These are phyloP conservation scores for Boletus reticuloceps DNA, from an alignment of 768 basidiomycete genomes.

Conservation along the genomic window DNA sequence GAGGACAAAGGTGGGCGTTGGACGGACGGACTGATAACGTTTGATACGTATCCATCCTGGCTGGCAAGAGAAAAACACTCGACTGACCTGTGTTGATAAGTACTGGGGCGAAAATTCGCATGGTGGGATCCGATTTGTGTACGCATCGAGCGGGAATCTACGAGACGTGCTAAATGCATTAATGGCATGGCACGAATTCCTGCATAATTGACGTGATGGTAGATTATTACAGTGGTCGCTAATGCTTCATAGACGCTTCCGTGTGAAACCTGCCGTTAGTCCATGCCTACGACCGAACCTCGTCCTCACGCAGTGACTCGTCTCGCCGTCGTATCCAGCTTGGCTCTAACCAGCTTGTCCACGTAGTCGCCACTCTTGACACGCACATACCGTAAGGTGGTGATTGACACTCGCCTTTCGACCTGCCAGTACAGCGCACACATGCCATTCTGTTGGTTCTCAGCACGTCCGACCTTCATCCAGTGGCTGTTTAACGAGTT, in stretches of 20 bases:
- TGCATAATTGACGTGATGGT: constrained; percentile 24
- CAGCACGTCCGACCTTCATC: not conserved
- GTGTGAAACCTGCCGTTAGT: constrained; percentile 9
- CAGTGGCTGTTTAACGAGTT: not conserved
- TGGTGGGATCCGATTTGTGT: not conserved
- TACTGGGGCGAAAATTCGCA: constrained; percentile 32
- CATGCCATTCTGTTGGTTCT: not conserved
- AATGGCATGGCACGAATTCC: constrained; percentile 39
- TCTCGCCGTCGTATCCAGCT: too few species aligned
- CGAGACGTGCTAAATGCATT: constrained; percentile 36
- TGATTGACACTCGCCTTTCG: not conserved
- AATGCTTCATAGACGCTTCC: not conserved
- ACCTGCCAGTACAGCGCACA: not conserved
- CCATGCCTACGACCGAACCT: too few species aligned
- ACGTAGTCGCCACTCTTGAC: constrained; percentile 10
- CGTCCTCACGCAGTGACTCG: too few species aligned
- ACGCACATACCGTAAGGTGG: not conserved
- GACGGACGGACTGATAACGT: constrained; percentile 2
- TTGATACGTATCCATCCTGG: not conserved
- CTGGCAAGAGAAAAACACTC: not conserved
- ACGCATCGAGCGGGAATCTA: constrained; percentile 18
- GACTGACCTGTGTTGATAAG: too few species aligned
- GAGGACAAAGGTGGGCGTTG: constrained; percentile 6
- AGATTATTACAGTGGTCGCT: not conserved
- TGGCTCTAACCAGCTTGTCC: constrained; percentile 3